Conservation (phyloP, 352 stramenopile genomes). For the Phytophthora palmivora region DNA sequence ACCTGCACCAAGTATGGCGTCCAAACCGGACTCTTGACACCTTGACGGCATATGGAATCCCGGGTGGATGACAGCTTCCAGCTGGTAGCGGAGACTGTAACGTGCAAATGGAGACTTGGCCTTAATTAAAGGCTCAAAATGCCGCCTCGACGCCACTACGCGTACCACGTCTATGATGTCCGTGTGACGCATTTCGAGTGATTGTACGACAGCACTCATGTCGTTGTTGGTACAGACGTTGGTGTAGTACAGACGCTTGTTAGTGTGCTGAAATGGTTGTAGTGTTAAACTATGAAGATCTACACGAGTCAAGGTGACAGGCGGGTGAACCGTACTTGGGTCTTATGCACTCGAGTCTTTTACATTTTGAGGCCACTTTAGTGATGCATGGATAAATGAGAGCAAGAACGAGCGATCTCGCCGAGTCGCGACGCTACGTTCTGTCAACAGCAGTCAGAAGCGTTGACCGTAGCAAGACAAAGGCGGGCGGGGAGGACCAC, state of each 20-base stretch:
- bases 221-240: background rate
- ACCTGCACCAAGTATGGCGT: constrained; percentile 18
- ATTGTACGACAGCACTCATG: constrained; percentile 20
- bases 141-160: constrained; percentile 1
- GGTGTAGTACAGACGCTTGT: background rate
- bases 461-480: constrained; percentile 24
- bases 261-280: too few relatives aligned
- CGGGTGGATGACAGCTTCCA: constrained; percentile 38
- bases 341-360: constrained; percentile 31
- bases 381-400: constrained; percentile 24
- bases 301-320: constrained; percentile 13
- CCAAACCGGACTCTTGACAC: constrained; percentile 35
- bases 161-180: constrained; percentile 27
- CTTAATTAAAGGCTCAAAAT: constrained; percentile 2
- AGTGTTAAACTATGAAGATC: constrained; percentile 15
- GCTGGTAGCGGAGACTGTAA: constrained; percentile 19
- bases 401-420: constrained; percentile 26
- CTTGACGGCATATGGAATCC: constrained; percentile 33
- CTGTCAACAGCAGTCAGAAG: constrained; percentile 43
- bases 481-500: constrained; percentile 11
- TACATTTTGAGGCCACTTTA: constrained; percentile 16
- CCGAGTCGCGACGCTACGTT: constrained; percentile 38
- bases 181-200: constrained; percentile 20
- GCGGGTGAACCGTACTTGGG: constrained; percentile 29
- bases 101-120: too few relatives aligned